Base-by-base conservation (phyloP, 1,284 basidiomycete genomes). In the Leccinum pallidistipes region DNA sequence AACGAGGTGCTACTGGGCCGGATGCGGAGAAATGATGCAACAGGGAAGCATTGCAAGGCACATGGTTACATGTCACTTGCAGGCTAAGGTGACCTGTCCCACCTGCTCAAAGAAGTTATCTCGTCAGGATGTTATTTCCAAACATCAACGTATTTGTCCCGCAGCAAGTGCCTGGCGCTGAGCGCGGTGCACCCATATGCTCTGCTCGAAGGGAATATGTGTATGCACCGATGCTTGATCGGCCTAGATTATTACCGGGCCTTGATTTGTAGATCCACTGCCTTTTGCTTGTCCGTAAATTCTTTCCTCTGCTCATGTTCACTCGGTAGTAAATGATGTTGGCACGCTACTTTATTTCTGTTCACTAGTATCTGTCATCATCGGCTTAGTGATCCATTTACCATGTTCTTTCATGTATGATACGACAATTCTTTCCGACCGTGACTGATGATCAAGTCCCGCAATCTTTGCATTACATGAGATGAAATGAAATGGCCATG, bases 21-120 rank as follows among this genome's bases (percentile, higher is more conserved):
- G 65, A 55, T 71, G 69, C 34, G 50, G 45, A 29, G 65, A 68
- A 40, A 63, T 18, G 16, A 71, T 71, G 69, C 69, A 74, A 11
- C 71, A 71, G 53, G 72, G 72, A 27, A 71, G 71, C 57, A 68
- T 71, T 21, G 72, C 71, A n/a, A 70, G 72, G 32, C 72, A 71
- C 36, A 58, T 70, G 66, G 72, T 71, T 27, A 66, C 70, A 8
- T 70, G 72, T 57, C 72, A 71, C 54, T 58, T 71, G 3, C 69
- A 70, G 55, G 68, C 69, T 1, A 71, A 74, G 50, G 69, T 74
- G 45, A 70, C 69, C 3, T 71, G 69, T 45, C 69, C 69, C 2
- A 64, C 66, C 65, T 71, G 72, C 61, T 71, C 40, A 56, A 74
- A 71, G 55, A 71, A 73, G 50, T 31, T 71, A 43, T 71, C 72